Percentiles rank a stretch among this genome's conserved stretches.
Conservation (phyloP, 495 filamentous ascomycete genomes). For the Penicillium lagena region DNA sequence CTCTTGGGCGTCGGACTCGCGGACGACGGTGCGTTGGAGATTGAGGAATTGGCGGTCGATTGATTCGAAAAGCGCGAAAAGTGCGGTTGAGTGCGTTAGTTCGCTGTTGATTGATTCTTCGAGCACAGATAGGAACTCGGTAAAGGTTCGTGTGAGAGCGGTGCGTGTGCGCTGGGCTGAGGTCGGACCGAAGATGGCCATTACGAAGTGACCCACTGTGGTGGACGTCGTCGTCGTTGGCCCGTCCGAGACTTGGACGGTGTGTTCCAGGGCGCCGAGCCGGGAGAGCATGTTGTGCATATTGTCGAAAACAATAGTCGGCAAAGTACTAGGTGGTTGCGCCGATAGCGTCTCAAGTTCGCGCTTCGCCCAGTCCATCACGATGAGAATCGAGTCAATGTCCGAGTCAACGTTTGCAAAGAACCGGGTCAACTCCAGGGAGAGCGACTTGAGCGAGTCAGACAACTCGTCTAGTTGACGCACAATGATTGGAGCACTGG, state of each 20-base stretch:
- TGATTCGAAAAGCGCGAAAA: conserved; percentile 78
- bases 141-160: conserved; percentile 78
- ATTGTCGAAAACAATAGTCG: conserved; percentile 68
- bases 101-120: conserved; percentile 85
- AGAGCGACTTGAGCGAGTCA: conserved; percentile 73
- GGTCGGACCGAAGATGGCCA: conserved; percentile 70
- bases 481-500: conserved; percentile 77
- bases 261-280: conserved; percentile 59
- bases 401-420: conserved; percentile 90
- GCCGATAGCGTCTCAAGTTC: conserved; percentile 58
- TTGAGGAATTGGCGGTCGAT: conserved; percentile 87
- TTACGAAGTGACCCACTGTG: conserved; percentile 62
- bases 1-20: conserved; percentile 74
- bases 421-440: conserved; percentile 76
- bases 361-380: conserved; percentile 91
- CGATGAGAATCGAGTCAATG: conserved; percentile 81
- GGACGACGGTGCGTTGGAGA: conserved; percentile 75
- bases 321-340: conserved; percentile 46
- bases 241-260: conserved; percentile 25
- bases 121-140: conserved; percentile 77
- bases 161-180: conserved; percentile 69
- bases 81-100: conserved; percentile 63
- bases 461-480: conserved; percentile 74
- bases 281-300: conserved; percentile 66
- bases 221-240: conserved; percentile 36